Evolutionary conservation across 768 basidiomycete species (phyloP).

Genomic region (Suillus subaureus): DNA sequence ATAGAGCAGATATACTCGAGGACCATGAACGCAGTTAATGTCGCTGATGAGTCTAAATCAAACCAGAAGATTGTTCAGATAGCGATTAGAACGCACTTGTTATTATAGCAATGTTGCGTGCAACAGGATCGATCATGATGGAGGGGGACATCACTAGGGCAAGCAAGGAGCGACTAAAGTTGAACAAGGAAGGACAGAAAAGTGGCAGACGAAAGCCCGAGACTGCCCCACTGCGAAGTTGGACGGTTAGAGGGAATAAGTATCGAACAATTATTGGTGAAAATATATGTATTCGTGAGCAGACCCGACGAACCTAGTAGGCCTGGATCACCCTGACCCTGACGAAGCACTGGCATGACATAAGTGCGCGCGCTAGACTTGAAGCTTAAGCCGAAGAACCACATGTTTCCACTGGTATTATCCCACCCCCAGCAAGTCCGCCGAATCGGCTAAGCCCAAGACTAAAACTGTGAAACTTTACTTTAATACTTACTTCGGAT

Average conservation of each 20-base stretch:
- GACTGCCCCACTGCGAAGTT: not conserved
- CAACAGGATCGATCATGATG: not conserved
- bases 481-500: not conserved
- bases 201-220: not conserved
- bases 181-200: not conserved
- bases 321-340: not conserved
- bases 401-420: not conserved
- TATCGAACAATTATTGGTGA: not conserved
- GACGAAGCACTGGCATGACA: not conserved
- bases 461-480: not conserved
- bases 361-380: not conserved
- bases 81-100: not conserved
- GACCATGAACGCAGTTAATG: slow-evolving; percentile 18
- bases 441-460: not conserved
- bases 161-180: slow-evolving; percentile 6
- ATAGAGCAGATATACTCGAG: slow-evolving; percentile 17
- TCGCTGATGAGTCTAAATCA: slow-evolving; percentile 9
- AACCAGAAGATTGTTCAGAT: not conserved
- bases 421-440: not conserved
- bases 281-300: not conserved
- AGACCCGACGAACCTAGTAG: not conserved
- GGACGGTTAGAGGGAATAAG: not conserved
- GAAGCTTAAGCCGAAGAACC: not conserved
- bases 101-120: not conserved
- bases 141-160: not conserved